Base-by-base conservation (phyloP, 2,329 filamentous ascomycete species). In the Sarocladium strictum region DNA sequence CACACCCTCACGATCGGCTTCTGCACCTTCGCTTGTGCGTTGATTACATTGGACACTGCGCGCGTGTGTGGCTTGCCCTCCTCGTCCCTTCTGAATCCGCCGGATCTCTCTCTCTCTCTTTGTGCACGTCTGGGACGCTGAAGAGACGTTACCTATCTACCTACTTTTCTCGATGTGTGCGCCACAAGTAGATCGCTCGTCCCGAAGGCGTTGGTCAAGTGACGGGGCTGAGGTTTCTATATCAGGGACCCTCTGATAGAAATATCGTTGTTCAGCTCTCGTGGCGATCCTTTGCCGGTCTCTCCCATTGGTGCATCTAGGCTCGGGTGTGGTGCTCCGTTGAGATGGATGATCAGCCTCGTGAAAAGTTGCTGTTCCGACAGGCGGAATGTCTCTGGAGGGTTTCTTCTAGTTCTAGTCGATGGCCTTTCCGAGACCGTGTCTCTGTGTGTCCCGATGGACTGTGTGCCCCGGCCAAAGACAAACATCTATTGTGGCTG, bases 401-500 rank as follows among this genome's bases (percentile, higher is more conserved):
- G 29, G 6, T 12, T 6, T 32, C 12, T 32, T 32, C 29, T 49
- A 19, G 7, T 21, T 21, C 10, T 43, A 19, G 10, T n/a, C 7
- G 23, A 49, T 29, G 26, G 4, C 17, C 11, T 24, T 29, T 49
- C 43, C 43, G 43, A 49, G 43, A 49, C 43, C 11, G 9, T 27
- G 47, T 51, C 47, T 51, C 47, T 51, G 47, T 51, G 19, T 19
- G 19, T 51, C 26, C 47, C 47, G 47, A 51, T 33, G 47, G 47
- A 19, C 27, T 51, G 47, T 51, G 47, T 23, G 47, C 47, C 47
- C 47, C 27, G 29, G 26, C 14, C 17, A 33, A 21, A 6, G 47
- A 35, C 47, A 47, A 47, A 51, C 47, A 23, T 15, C 15, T 23
- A 11, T 23, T 4, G 24, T 19, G 5, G 11, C 4, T 19, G 40